These are phyloP conservation scores for Monosporascus sp. DNA, from an alignment of 2,329 filamentous ascomycete species.

Conservation along the genomic window DNA sequence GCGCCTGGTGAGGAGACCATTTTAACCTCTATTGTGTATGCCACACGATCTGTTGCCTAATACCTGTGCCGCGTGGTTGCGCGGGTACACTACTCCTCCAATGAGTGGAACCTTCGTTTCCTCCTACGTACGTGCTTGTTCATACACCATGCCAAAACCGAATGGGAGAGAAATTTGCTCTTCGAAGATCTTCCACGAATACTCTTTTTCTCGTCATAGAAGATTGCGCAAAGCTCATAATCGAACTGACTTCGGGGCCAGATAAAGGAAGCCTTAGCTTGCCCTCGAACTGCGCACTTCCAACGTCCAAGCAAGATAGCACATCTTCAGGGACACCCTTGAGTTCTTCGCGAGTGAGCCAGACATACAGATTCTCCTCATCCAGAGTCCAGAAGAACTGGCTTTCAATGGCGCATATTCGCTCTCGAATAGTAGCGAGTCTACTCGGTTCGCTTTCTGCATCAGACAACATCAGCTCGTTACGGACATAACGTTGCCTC, in stretches of 20 bases:
- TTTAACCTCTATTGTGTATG: constrained; percentile 33
- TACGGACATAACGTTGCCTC: background rate
- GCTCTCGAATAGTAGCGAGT: background rate
- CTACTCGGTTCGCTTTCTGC: background rate
- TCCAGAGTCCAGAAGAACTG: background rate
- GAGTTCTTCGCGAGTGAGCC: background rate
- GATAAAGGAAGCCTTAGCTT: background rate
- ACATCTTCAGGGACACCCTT: background rate
- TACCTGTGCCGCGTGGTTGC: constrained; percentile 44
- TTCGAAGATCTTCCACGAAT: background rate
- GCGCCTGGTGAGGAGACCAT: background rate
- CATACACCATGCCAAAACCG: background rate
- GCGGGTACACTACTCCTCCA: constrained; percentile 40
- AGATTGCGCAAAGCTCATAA: background rate
- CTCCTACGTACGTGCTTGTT: background rate
- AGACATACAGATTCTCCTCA: background rate
- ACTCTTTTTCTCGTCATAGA: background rate
- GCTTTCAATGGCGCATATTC: background rate
- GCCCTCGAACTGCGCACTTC: background rate
- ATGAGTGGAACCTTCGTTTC: constrained; percentile 41
- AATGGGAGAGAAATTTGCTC: background rate
- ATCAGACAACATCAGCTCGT: background rate
- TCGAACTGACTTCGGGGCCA: background rate
- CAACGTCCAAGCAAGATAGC: background rate
- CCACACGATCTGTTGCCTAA: constrained; percentile 45